These are phyloP conservation scores for Bacterosira constricta DNA, from an alignment of 108 stramenopile genomes.

Conservation along the genomic window DNA sequence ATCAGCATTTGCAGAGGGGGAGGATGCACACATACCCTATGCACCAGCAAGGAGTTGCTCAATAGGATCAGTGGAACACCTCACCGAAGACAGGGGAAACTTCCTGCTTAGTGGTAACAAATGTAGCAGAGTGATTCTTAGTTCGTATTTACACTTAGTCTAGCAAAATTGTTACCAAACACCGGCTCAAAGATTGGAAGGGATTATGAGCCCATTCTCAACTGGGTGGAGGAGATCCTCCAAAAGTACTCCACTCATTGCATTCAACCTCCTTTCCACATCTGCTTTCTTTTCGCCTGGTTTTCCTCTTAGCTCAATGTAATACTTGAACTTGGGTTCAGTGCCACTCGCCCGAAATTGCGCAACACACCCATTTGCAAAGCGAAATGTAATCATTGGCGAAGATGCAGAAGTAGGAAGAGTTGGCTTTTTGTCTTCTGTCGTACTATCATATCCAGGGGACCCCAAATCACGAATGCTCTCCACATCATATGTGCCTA, in stretches of 20 bases:
- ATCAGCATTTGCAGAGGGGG: too few species aligned
- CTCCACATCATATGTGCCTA: conserved; percentile 73
- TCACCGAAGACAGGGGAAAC: too few species aligned
- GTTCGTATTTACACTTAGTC: too few species aligned
- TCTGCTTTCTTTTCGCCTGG: conserved; percentile 73
- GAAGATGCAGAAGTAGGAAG: conserved; percentile 84
- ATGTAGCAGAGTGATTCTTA: too few species aligned
- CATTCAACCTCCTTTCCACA: conserved; percentile 65
- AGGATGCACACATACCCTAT: too few species aligned
- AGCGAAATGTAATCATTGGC: conserved; percentile 94
- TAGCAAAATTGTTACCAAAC: too few species aligned
- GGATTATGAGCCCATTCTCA: conserved; percentile 60
- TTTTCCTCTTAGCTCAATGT: conserved; percentile 89
- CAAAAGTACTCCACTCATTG: conserved; percentile 68
- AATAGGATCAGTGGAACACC: too few species aligned
- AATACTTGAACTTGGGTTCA: conserved; percentile 99
- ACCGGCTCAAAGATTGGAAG: conserved; percentile 24
- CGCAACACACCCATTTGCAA: conserved; percentile 92
- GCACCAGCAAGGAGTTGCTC: too few species aligned
- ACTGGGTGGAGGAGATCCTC: conserved; percentile 80
- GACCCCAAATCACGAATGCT: conserved; percentile 86
- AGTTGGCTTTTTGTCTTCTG: conserved; percentile 74
- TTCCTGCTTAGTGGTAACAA: too few species aligned
- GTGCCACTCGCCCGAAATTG: conserved; percentile 96
- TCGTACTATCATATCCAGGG: conserved; percentile 87